Conservation (phyloP, 2,329 filamentous ascomycete species). For the Colletotrichum melonis region DNA sequence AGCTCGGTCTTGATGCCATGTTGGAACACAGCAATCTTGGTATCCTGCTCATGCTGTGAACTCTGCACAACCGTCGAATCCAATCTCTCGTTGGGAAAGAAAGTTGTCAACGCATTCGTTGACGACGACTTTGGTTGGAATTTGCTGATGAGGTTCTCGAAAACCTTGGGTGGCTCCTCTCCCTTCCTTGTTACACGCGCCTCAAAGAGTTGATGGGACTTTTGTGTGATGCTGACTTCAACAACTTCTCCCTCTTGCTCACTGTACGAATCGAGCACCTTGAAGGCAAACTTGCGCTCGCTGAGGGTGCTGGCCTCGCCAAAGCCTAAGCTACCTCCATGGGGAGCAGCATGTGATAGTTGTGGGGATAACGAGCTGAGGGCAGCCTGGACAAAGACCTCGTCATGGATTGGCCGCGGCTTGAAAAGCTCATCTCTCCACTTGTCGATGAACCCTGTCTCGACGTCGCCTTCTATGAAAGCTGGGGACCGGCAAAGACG, state of each 20-base stretch:
- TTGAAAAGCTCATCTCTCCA: slow-evolving; percentile 83
- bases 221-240: slow-evolving; percentile 62
- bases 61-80: slow-evolving; percentile 80
- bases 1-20: slow-evolving; percentile 70
- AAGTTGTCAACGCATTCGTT: slow-evolving; percentile 68
- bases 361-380: slow-evolving; percentile 58
- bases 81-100: slow-evolving; percentile 84
- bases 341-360: slow-evolving; percentile 44
- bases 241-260: slow-evolving; percentile 74
- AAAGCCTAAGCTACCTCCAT: slow-evolving; percentile 67
- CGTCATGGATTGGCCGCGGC: slow-evolving; percentile 69
- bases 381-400: slow-evolving; percentile 88
- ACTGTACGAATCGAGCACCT: slow-evolving; percentile 69
- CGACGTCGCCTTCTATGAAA: slow-evolving; percentile 88
- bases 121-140: slow-evolving; percentile 43
- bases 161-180: slow-evolving; percentile 50
- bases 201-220: slow-evolving; percentile 58
- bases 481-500: slow-evolving; percentile 82
- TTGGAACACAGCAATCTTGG: slow-evolving; percentile 83
- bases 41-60: slow-evolving; percentile 59
- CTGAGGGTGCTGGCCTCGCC: slow-evolving; percentile 54
- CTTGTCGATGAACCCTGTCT: slow-evolving; percentile 97
- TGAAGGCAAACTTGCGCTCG: slow-evolving; percentile 63
- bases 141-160: slow-evolving; percentile 58
- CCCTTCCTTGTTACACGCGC: slow-evolving; percentile 57